These are phyloP conservation scores for Penicillium freii DNA, from an alignment of 2,329 filamentous ascomycete genomes.

Conservation along the genomic window DNA sequence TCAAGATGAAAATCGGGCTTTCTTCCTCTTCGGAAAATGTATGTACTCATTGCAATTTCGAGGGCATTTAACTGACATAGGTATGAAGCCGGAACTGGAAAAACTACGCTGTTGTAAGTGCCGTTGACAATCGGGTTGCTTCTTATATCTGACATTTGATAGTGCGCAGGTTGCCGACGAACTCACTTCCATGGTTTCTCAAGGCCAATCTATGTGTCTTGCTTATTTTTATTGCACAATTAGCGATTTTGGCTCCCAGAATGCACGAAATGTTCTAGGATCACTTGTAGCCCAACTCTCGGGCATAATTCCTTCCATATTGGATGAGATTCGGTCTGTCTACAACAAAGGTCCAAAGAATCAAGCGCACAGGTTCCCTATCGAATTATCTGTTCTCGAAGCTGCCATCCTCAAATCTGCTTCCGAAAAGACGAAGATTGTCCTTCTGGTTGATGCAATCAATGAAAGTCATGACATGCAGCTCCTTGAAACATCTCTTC, in stretches of 20 bases:
- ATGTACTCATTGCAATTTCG: background rate
- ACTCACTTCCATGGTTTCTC: conserved; percentile 8
- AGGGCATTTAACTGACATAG: background rate
- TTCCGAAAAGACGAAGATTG: conserved; percentile 1
- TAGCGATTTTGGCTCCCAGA: conserved; percentile 16
- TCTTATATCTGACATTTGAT: background rate
- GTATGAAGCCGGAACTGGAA: conserved; percentile 19
- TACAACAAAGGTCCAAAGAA: conserved; percentile 15
- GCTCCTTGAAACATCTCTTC: conserved; percentile 11
- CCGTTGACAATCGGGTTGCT: no score
- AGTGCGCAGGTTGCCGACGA: conserved; percentile 21
- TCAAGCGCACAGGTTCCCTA: conserved; percentile 13
- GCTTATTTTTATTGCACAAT: conserved; percentile 24
- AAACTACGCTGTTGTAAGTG: conserved; percentile 22
- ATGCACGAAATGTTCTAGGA: conserved; percentile 15
- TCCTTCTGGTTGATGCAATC: conserved; percentile 20
- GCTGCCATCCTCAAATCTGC: conserved; percentile 15
- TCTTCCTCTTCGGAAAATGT: conserved; percentile 23
- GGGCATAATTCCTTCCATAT: conserved; percentile 6
- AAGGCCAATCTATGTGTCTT: conserved; percentile 4
- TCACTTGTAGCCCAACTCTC: conserved; percentile 21
- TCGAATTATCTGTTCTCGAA: conserved; percentile 16
- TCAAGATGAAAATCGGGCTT: background rate
- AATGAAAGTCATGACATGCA: conserved; percentile 20
- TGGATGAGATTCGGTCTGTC: conserved; percentile 11